Base-by-base conservation (phyloP, 2,329 filamentous ascomycete species). In the Laburnicola sp. region DNA sequence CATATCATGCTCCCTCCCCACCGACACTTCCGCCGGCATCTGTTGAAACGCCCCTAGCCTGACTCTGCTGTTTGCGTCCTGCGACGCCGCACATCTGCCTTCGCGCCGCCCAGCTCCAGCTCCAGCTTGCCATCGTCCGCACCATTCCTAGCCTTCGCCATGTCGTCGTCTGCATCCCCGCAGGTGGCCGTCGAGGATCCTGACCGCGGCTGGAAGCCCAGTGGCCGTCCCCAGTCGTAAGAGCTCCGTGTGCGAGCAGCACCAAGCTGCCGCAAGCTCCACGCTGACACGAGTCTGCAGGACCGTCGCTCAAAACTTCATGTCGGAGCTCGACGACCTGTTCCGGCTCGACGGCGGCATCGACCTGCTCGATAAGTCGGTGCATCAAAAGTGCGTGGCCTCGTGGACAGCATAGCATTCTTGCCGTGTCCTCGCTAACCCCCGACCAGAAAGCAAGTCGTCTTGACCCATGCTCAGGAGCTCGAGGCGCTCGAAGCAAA, bases 241-340 rank as follows among this genome's bases (percentile, higher is more conserved):
- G 89, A 57, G 51, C 54, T 49, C 56, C 61, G 52, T 56, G 59
- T 57, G 62, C 59, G 53, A 54, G 56, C 59, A 53, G 47, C 55
- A 53, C 1, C 16, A 30, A 16, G 54, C 59, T 53, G 39, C 51
- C 22, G 27, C 32, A 8, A 6, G 26, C 42, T 25, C 23, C 21
- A 38, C 50, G 53, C 68, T 70, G 54, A 70, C 62, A 42, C 22
- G 46, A 70, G 48, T 68, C 61, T 50, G 40, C 74, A 96, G 92
- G 58, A 94, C 89, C 54, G 86, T 96, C 74, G 92, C 91, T 47
- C 87, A 85, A 64, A 90, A 88, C 69, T 96, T 97, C 76, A 93
- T 91, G 53, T 80, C 85, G 38, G 89, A 93, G 71, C 80, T 97
- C 54, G 88, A 93, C 78, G 87, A 91, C 70, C 87, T 95, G 63